Evolutionary conservation across 2,329 filamentous ascomycete genomes (phyloP), one percentile per base, ranked within the genome.

Genomic region (Didymella segeticola): DNA sequence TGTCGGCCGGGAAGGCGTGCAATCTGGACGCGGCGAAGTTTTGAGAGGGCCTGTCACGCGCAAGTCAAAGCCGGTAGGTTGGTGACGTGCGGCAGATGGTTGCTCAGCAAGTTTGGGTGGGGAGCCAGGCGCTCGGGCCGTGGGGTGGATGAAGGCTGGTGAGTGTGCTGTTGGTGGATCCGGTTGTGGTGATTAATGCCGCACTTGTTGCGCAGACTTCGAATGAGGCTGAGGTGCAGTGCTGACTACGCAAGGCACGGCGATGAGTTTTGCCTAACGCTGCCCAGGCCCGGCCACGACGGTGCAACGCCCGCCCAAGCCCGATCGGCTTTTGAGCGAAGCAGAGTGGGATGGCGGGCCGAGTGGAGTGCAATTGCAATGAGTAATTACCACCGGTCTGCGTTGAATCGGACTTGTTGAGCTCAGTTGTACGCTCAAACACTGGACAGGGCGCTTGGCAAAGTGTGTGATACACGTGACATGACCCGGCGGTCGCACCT

Each of bases 311-410:
- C 43, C 53, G 38, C 20, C 47, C 42, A 47, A 20, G 25, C 51
- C 53, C 53, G 20, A 43, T 51, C 53, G 47, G 53, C 53, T 30
- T 56, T 47, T 56, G 53, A 47, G 47, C 43, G 42, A 47, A 14
- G 53, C 20, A 43, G 47, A 54, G 58, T 55, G 58, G 58, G 49
- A 54, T 57, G 53, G 46, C 36, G 45, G 48, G 45, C 47, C 43
- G 46, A 43, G 45, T 31, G 41, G 46, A 43, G 45, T 31, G 41
- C 48, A 46, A 55, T 57, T 42, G 53, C 46, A 52, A 53, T 56
- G 53, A 53, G 57, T 54, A 56, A 56, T 51, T 51, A 51, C 43
- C 42, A 47, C 42, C 17, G 53, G 47, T 25, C 39, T 54, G 51
- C 45, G 20, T 22, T 49, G 34, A 39, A 45, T 22, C 34, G 15